Evolutionary conservation across 2,329 filamentous ascomycete genomes (phyloP), one percentile per base, ranked within the genome.

Genomic region (Fusarium xyrophilum): DNA sequence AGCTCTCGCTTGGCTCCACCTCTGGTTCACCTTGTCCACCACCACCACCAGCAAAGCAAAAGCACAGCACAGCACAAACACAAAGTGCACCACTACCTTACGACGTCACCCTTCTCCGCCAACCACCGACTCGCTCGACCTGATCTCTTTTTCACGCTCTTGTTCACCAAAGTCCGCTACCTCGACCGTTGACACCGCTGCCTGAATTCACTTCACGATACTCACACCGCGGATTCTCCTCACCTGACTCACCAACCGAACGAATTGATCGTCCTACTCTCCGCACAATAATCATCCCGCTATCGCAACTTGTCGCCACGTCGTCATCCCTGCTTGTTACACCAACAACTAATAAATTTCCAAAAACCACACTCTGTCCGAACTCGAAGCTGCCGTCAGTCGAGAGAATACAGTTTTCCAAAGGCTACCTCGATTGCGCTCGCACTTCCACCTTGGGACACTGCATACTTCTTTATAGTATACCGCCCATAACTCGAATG

Each of bases 401-500:
- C 7, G 21, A 32, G 55, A 17, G 36, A 66, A 27, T 15, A 28
- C n/a, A 42, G 44, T 35, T 35, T 19, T 36, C 28, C 23, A 12
- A 42, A 28, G 39, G 30, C 47, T 21, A 30, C 11, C 27, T 27
- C 54, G 21, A 27, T 51, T 33, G 32, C 44, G 32, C 33, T 44
- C 43, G 14, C 32, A 17, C 36, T n/a, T 53, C 19, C 30, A 21
- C 38, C 48, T 35, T 15, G 19, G 35, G 63, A 54, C 56, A 30
- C 46, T 58, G 39, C 33, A 33, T 32, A 28, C 33, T 63, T 58
- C 50, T 60, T 46, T 54, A 55, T 54, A 51, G 67, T 65, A 65
- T 71, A 68, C 63, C 70, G 54, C 67, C 59, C 56, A 66, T 69
- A 32, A 72, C 56, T 65, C 75, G 73, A 73, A 82, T 81, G 80